Conservation (phyloP, 139 green algal species). For the Edaphochlamys debaryana region DNA sequence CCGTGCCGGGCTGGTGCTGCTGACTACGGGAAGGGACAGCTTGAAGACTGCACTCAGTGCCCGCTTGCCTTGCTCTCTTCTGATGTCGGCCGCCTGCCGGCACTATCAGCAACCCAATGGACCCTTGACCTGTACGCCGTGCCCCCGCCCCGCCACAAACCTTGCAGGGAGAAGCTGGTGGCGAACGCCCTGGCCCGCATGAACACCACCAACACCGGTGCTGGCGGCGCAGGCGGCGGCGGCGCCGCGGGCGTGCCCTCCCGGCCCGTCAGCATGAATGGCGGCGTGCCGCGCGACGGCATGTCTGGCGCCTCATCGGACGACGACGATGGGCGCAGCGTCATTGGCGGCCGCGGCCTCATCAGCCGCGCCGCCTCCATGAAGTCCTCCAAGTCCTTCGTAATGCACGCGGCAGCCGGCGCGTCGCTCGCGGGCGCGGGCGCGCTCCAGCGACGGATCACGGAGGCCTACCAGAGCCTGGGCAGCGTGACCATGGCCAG, state of each 20-base stretch:
- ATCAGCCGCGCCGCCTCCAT: constrained; percentile 9
- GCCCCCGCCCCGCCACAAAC: too few species aligned
- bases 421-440: background rate
- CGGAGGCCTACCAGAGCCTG: background rate
- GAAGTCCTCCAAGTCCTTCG: constrained; percentile 7
- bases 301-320: background rate
- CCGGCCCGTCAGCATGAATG: constrained; percentile 23
- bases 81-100: background rate
- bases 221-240: too few species aligned
- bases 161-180: constrained; percentile 3
- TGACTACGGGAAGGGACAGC: too few species aligned
- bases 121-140: too few species aligned
- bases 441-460: background rate
- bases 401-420: background rate
- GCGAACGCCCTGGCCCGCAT: background rate
- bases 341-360: background rate
- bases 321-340: constrained; percentile 21
- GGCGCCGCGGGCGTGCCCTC: background rate
- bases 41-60: too few species aligned
- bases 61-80: background rate
- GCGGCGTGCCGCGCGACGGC: background rate
- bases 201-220: too few species aligned
- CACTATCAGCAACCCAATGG: background rate
- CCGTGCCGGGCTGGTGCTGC: too few species aligned
- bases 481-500: constrained; percentile 4